Percentiles rank a stretch among this genome's conserved stretches.
Evolutionary conservation across 805 yeast species (phyloP).

Genomic region (Kockiozyma suomiensis): DNA sequence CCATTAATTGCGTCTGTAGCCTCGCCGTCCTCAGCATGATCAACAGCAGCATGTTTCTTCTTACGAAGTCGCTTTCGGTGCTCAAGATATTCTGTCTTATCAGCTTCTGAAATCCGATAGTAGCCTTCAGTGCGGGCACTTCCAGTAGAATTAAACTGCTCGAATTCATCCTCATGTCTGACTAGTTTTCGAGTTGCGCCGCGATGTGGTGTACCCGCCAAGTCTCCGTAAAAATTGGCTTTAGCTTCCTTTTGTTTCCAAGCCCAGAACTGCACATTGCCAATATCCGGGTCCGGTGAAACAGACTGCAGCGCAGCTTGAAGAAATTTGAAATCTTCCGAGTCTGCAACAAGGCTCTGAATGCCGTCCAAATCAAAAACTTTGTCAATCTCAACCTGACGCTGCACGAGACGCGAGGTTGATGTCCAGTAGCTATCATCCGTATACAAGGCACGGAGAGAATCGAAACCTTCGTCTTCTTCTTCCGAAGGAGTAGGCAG

Average conservation of each 20-base stretch:
- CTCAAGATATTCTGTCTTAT: constrained; percentile 76
- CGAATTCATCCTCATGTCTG: constrained; percentile 42
- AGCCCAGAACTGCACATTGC: constrained; percentile 59
- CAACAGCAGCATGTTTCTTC: constrained; percentile 64
- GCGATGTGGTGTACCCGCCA: constrained; percentile 4
- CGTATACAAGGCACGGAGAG: background rate
- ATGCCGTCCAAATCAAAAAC: constrained; percentile 52
- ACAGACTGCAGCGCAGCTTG: constrained; percentile 47
- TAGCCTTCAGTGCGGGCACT: constrained; percentile 76
- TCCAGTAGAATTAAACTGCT: constrained; percentile 53
- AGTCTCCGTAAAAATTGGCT: constrained; percentile 23
- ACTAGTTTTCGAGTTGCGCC: constrained; percentile 19
- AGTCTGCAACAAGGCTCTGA: constrained; percentile 63
- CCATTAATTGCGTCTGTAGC: constrained; percentile 6
- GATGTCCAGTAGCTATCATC: constrained; percentile 30
- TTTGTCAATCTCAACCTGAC: constrained; percentile 44
- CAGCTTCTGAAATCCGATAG: constrained; percentile 67
- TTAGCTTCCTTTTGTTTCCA: constrained; percentile 56
- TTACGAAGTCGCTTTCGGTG: constrained; percentile 58
- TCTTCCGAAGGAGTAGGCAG: constrained; percentile 27
- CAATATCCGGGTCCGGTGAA: constrained; percentile 35
- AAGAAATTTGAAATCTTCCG: constrained; percentile 67
- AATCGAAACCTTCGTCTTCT: constrained; percentile 5
- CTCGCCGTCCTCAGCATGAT: constrained; percentile 45
- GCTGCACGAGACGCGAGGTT: constrained; percentile 10